phyloP scores from a whole-genome alignment of 176 grass and related monocot species.

The Alopecurus myosuroides region DNA sequence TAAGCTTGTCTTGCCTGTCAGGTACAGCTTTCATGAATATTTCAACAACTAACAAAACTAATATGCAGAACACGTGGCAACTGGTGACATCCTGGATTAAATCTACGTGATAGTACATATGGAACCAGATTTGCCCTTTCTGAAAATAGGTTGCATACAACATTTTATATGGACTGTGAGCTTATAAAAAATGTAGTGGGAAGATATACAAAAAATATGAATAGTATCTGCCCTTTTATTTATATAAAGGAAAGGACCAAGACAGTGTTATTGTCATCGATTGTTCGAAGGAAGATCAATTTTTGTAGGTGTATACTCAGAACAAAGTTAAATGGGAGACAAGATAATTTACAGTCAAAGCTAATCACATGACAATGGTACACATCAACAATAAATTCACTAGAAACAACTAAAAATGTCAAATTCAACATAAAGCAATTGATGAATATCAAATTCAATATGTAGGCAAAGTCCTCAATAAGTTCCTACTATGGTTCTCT shows the following conservation, averaged over 20 bases:
- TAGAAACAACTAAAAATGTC: background rate
- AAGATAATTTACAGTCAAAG: background rate
- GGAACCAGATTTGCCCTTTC: background rate
- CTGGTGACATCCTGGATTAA: background rate
- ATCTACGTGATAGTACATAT: background rate
- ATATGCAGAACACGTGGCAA: background rate
- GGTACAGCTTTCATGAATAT: slow-evolving; percentile 15
- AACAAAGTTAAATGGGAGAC: too few species aligned
- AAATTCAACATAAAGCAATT: background rate
- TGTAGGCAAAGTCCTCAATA: background rate
- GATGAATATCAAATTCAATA: background rate
- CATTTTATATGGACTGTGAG: background rate
- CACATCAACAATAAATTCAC: background rate
- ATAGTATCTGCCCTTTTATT: background rate
- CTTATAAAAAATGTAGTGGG: background rate
- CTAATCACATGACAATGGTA: background rate
- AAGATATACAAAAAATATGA: background rate
- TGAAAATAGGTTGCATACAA: background rate
- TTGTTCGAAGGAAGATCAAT: background rate
- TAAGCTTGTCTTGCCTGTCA: slow-evolving; percentile 85
- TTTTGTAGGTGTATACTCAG: background rate
- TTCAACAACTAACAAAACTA: slow-evolving; percentile 1
- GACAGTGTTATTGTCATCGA: background rate
- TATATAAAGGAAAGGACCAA: background rate
- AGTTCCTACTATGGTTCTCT: background rate